Conservation (phyloP, 257 asterid genomes). For the Solanum gracilifrons region DNA sequence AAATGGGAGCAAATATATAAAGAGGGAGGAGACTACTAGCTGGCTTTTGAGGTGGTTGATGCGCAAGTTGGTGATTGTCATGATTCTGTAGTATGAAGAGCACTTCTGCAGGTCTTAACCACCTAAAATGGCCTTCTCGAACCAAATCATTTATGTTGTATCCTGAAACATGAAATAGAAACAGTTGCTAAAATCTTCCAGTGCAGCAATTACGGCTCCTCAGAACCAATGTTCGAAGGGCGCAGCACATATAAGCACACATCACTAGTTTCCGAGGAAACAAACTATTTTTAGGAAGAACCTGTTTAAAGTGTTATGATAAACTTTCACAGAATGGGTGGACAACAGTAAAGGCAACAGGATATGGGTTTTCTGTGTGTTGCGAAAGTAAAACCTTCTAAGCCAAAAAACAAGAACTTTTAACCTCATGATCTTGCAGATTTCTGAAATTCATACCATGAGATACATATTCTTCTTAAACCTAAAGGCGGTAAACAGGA, state of each 20-base stretch:
- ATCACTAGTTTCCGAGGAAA: not conserved
- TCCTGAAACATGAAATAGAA: constrained; percentile 30
- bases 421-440: not conserved
- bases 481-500: not conserved
- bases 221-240: not conserved
- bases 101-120: constrained; percentile 39
- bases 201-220: not conserved
- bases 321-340: not conserved
- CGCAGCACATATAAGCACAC: not conserved
- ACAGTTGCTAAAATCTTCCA: not conserved
- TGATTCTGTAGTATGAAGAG: constrained; percentile 25
- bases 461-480: not conserved
- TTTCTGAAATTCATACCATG: not conserved
- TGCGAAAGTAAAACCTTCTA: not conserved
- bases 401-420: not conserved
- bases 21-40: constrained; percentile 30
- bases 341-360: not conserved
- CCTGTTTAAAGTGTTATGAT: not conserved
- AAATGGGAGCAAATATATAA: not conserved
- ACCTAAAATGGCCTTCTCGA: constrained; percentile 27
- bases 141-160: constrained; percentile 45
- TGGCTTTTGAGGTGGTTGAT: constrained; percentile 25
- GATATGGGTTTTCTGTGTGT: not conserved
- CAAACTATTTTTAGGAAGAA: not conserved
- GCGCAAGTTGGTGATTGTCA: constrained; percentile 6